Evolutionary conservation across 140 eudicot species (phyloP), one percentile per base, ranked within the genome.

Genomic region (Erigeron philadelphicus): DNA sequence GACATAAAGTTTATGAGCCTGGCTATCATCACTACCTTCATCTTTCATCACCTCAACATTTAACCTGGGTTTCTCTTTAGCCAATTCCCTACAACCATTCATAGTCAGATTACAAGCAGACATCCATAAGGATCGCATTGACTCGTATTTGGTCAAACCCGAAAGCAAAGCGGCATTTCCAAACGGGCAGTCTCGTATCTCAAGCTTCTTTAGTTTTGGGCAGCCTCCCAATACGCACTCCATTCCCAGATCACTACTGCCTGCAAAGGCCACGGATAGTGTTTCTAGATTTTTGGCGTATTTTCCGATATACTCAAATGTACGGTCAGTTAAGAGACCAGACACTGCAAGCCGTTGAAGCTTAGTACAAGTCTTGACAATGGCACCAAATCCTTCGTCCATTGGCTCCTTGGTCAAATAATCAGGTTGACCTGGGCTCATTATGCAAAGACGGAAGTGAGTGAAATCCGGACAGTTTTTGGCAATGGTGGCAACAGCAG

Each of bases 121-220:
- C 95, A 89, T 89, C 96, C 96, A 89, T 45, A 89, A 72, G 15
- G 90, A 86, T 73, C 90, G 81, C 95, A 89, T 89, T 55, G 84
- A 77, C 72, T 86, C 95, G 69, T 82, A 87, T 68, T 82, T 86
- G 43, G 72, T 80, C 71, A 79, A 54, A 38, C 88, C 86, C 9
- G 90, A 80, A n/a, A 86, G 85, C 61, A 89, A 68, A 9, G 95
- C 95, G 10, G 59, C 67, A 49, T 89, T 77, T 5, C 96, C 96
- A 64, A 86, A 89, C 19, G 95, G 96, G 74, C 90, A 84, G 69
- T 89, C 96, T 35, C 95, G 83, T 40, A 89, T 84, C 75, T 89
- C 96, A 2, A 89, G 86, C 79, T 81, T 82, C 78, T 81, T 76
- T 42, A 89, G 81, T 72, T 81, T 86, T 40, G 75, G 67, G 76